Base-by-base conservation (phyloP, 148 eudicot species). In the Chenopodium album region DNA sequence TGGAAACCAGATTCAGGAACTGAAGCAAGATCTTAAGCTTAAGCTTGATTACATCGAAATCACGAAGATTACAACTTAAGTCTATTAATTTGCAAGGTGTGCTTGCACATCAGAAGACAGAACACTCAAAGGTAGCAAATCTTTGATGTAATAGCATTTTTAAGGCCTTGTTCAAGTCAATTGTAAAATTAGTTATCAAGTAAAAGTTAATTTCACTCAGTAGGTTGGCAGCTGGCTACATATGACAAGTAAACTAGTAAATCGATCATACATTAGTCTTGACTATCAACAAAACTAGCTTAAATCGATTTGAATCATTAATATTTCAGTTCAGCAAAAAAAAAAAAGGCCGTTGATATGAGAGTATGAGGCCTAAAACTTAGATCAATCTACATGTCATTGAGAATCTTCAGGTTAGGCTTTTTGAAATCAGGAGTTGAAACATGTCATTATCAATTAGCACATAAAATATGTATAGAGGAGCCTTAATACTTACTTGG, bases 401-500 rank as follows among this genome's bases (percentile, higher is more conserved):
- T 9, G 54, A 12, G 14, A 9, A 14, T 52, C 2, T 52, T 10
- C 56, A 52, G 16, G 2, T 52, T 52, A 14, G 56, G 56, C 12
- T 52, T 0, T 1, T 52, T 4, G 56, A 0, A 52, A 52, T 3
- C 56, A 52, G 56, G 1, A 56, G 1, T 16, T 17, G 17, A 14
- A 56, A 56, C 60, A 54, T 17, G 16, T 56, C 4, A 17, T 56
- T 56, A 54, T 13, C 3, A 12, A 56, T 14, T 56, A 56, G 62
- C 22, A 56, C 12, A 75, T 68, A 79, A 2, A 10, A 9, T n/a
- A 34, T 9, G 34, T 75, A 77, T 54, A 29, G 29, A 37, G 76
- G 14, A 54, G 9, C 7, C 32, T 47, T 66, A 4, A n/a, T 44
- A 83, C 88, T 85, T 85, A 88, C 90, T 85, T 46, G 90, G 90